Evolutionary conservation across 345 rosid genomes (phyloP), one percentile per base, ranked within the genome.

Genomic region (Salix dunnii): DNA sequence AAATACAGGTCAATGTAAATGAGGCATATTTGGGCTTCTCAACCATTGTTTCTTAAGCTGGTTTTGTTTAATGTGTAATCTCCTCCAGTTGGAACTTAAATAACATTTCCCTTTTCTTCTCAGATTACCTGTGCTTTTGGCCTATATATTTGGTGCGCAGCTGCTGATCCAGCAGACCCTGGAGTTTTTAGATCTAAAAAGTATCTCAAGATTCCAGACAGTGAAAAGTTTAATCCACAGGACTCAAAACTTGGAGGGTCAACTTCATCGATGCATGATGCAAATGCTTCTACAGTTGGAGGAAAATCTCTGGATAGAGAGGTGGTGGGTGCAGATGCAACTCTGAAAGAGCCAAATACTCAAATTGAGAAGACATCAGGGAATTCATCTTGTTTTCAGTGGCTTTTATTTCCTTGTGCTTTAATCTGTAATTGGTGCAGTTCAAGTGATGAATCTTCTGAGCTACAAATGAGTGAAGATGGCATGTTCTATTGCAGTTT

Each of bases 401-500:
- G 84, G 82, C 82, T 88, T 75, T 82, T 90, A 68, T 76, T 79
- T 70, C 96, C 97, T 78, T 96, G 96, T 83, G 90, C 91, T 77
- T 82, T 84, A 69, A 60, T 90, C 61, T 89, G 94, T 87, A 82
- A 85, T 66, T 82, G 86, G 79, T 90, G 83, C 80, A 67, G 82
- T 80, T 83, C 90, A 25, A 79, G 83, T 11, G 87, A 88, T 42
- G 89, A 92, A 80, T 86, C 91, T 82, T 86, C 92, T 42, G 91
- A 90, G 80, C 96, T 83, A 67, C 90, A 89, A 60, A 83, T 76
- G 78, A 93, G 94, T 25, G 98, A 96, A 85, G 99, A 96, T 80
- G 99, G 97, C 79, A 91, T 93, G 99, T 96, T 91, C 85, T 96
- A 88, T 79, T 96, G 98, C 84, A 93, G 97, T 81, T 89, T 96